Evolutionary conservation across 306 rosid genomes (phyloP), one percentile per base, ranked within the genome.

Genomic region (Acmispon strigosus): DNA sequence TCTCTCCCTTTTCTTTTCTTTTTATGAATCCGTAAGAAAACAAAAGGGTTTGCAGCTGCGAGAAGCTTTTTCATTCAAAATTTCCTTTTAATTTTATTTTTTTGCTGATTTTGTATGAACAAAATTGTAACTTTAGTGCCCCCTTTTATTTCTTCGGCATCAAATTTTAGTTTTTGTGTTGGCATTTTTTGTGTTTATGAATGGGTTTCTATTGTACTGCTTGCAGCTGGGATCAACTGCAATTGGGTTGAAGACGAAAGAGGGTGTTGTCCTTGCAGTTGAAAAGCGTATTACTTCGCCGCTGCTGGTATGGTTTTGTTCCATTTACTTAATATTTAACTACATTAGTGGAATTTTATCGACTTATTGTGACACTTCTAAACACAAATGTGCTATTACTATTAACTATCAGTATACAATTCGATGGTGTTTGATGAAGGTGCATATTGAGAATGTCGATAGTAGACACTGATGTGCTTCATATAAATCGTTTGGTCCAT

Each of bases 211-310:
- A 17, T 27, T 39, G 55, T n/a, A n/a, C n/a, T n/a, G 22, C 27
- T 57, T 81, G 50, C 83, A 94, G 99, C 87, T 94, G 65, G 99
- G 99, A 56, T 94, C 97, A 22, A 94, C 97, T 34, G 97, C 99
- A 1, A 94, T 94, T 71, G 97, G 97, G 70, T 72, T 94, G 88
- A 94, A 91, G 87, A 94, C 97, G 1, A 94, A 86, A 66, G 95
- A 91, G 56, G 99, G 99, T 0, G 99, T 94, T 37, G 97, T 91
- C 49, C 99, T 91, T 20, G 99, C 99, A 1, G 99, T 94, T 73
- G 99, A 94, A n/a, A n/a, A n/a, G n/a, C n/a, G n/a, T n/a, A n/a
- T n/a, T n/a, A 94, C 99, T 75, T 94, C 99, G 0, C 99, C 99
- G 0, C 82, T 94, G 43, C 84, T 94, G 99, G 99, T 87, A 15